Evolutionary conservation across 345 rosid species (phyloP).

Genomic region (Euclidium syriacum): DNA sequence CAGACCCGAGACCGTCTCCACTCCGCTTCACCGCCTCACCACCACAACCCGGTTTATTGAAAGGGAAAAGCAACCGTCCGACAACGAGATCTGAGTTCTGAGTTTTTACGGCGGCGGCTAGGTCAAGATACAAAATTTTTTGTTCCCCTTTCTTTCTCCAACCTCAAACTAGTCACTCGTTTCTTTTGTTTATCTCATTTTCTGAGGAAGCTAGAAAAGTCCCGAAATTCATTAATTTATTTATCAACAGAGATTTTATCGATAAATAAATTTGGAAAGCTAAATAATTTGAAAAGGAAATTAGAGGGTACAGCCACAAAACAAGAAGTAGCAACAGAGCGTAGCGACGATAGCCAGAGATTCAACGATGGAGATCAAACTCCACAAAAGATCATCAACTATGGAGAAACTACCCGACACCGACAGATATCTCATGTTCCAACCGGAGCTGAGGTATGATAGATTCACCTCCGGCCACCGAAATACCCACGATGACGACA

Average conservation of each 20-base stretch:
- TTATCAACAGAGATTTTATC: neutral
- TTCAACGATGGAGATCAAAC: slow-evolving; percentile 51
- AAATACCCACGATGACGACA: slow-evolving; percentile 35
- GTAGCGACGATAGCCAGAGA: slow-evolving; percentile 61
- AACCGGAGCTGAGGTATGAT: slow-evolving; percentile 36
- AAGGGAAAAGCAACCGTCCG: too few relatives aligned
- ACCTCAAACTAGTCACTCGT: too few relatives aligned
- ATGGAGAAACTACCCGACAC: slow-evolving; percentile 42
- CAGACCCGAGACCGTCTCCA: too few relatives aligned
- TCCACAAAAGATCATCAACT: slow-evolving; percentile 69
- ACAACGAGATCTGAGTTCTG: too few relatives aligned
- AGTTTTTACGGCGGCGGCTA: too few relatives aligned
- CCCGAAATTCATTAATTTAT: neutral
- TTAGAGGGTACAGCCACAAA: slow-evolving; percentile 84
- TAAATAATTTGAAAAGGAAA: neutral
- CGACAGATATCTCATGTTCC: slow-evolving; percentile 36
- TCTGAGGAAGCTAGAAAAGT: neutral
- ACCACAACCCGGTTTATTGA: too few relatives aligned
- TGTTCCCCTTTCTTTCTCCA: too few relatives aligned
- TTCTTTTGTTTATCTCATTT: neutral
- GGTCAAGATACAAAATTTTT: too few relatives aligned
- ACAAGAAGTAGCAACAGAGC: slow-evolving; percentile 71
- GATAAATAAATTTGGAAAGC: neutral
- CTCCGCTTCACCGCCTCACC: too few relatives aligned
- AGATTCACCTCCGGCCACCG: slow-evolving; percentile 66